Evolutionary conservation across 768 basidiomycete genomes (phyloP).

Genomic region (Hemileccinum rubropunctum): DNA sequence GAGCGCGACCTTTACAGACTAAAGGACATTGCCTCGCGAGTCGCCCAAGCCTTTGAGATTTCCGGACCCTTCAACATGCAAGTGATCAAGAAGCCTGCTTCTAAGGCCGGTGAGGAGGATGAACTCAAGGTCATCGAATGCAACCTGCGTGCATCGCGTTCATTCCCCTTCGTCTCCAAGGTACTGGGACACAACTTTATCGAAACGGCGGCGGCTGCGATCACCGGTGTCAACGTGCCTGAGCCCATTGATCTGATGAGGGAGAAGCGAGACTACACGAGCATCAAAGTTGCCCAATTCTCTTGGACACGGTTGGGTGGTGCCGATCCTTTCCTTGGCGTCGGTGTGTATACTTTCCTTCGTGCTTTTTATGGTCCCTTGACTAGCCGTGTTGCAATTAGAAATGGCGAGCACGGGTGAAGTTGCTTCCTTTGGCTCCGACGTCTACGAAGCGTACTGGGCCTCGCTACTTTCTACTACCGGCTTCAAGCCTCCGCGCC

Average conservation of each 20-base stretch:
- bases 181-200: constrained; percentile 98
- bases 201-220: constrained; percentile 87
- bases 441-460: constrained; percentile 96
- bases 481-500: constrained; percentile 88
- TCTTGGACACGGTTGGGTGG: constrained; percentile 96
- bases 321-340: constrained; percentile 95
- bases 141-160: constrained; percentile 95
- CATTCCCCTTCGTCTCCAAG: constrained; percentile 99
- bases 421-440: constrained; percentile 92
- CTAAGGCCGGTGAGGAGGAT: constrained; percentile 49
- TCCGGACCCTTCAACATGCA: constrained; percentile 99
- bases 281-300: constrained; percentile 98
- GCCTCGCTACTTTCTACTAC: constrained; percentile 91
- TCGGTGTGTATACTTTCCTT: constrained; percentile 55
- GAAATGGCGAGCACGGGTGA: constrained; percentile 99
- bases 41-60: constrained; percentile 91
- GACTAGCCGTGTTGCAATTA: constrained; percentile 23
- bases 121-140: constrained; percentile 98
- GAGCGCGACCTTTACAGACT: constrained; percentile 78
- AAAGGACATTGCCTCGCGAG: constrained; percentile 93
- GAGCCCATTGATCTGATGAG: constrained; percentile 91
- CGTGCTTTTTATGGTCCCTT: neutral
- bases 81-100: constrained; percentile 80
- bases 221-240: constrained; percentile 82
- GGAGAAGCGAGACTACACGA: constrained; percentile 82